Conservation (phyloP, 2,329 filamentous ascomycete species). For the Moelleriella libera region DNA sequence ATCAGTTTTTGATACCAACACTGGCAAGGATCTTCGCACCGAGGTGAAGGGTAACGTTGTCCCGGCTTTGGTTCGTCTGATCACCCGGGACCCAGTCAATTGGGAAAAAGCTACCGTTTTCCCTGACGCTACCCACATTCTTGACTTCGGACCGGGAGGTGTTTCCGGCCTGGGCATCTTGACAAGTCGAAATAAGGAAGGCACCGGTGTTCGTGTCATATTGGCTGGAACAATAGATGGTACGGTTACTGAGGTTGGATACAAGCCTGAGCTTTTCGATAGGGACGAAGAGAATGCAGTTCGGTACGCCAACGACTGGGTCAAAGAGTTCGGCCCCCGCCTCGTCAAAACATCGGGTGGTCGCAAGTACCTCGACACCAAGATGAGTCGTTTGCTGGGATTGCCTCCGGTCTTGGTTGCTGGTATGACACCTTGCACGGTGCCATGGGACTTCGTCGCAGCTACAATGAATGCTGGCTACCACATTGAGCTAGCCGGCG, state of each 20-base stretch:
- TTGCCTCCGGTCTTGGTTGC: conserved; percentile 80
- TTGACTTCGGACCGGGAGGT: conserved; percentile 94
- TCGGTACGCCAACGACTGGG: conserved; percentile 93
- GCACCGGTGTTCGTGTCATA: conserved; percentile 91
- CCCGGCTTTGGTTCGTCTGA: conserved; percentile 76
- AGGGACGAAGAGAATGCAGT: conserved; percentile 90
- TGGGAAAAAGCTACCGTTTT: conserved; percentile 95
- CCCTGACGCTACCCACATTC: conserved; percentile 77
- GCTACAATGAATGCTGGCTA: conserved; percentile 94
- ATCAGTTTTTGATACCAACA: conserved; percentile 81
- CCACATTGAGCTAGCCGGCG: conserved; percentile 79
- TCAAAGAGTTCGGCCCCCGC: conserved; percentile 90
- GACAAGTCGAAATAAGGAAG: conserved; percentile 98
- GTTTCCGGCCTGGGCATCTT: conserved; percentile 92
- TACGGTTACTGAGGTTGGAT: conserved; percentile 80
- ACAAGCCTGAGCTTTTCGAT: conserved; percentile 96
- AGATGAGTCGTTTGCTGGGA: conserved; percentile 80
- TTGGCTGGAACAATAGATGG: conserved; percentile 88
- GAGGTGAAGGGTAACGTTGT: conserved; percentile 66
- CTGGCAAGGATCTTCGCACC: conserved; percentile 67
- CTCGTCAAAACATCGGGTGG: conserved; percentile 81
- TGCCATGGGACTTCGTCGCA: conserved; percentile 82
- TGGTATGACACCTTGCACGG: conserved; percentile 85
- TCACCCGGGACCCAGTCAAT: conserved; percentile 84
- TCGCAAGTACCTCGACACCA: conserved; percentile 87